Percentiles rank a stretch among this genome's conserved stretches.
Conservation (phyloP, 805 yeast genomes). For the Metschnikowia colocasiae region DNA sequence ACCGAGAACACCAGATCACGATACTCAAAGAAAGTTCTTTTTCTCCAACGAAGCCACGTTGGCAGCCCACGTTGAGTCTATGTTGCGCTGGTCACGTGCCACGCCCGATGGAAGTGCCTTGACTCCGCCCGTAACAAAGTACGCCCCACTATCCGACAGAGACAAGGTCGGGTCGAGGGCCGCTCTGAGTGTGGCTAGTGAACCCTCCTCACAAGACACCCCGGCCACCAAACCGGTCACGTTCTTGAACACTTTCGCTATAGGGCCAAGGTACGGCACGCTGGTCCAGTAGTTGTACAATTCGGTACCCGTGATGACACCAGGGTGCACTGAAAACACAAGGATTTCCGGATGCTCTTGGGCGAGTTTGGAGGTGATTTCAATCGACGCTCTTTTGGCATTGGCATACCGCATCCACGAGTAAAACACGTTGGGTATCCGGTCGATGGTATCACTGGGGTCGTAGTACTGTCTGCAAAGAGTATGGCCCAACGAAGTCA, state of each 20-base stretch:
- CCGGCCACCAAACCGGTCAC: slow-evolving; percentile 21
- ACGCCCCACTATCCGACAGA: slow-evolving; percentile 27
- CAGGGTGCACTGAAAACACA: slow-evolving; percentile 38
- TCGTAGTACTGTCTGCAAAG: slow-evolving; percentile 22
- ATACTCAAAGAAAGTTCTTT: slow-evolving; percentile 15
- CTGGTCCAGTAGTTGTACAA: slow-evolving; percentile 30
- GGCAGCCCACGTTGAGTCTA: slow-evolving; percentile 29
- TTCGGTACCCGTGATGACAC: slow-evolving; percentile 32
- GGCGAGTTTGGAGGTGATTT: slow-evolving; percentile 27
- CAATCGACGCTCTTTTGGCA: slow-evolving; percentile 34
- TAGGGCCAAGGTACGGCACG: slow-evolving; percentile 23
- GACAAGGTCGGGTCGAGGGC: slow-evolving; percentile 29
- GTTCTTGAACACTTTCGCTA: slow-evolving; percentile 17
- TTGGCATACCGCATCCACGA: slow-evolving; percentile 35
- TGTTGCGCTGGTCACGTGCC: slow-evolving; percentile 22
- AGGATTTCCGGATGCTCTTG: slow-evolving; percentile 29
- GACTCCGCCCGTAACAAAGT: slow-evolving; percentile 32
- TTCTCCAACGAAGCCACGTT: slow-evolving; percentile 21
- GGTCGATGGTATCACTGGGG: slow-evolving; percentile 24
- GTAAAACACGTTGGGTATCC: slow-evolving; percentile 24
- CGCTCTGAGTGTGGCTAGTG: slow-evolving; percentile 31
- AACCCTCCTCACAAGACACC: slow-evolving; percentile 33
- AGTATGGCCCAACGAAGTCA: slow-evolving; percentile 35
- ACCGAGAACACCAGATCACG: too few species aligned
- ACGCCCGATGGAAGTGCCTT: slow-evolving; percentile 21